Percentiles rank a stretch among this genome's conserved stretches.
Conservation (phyloP, 768 basidiomycete genomes). For the Boletus pseudopeckii region DNA sequence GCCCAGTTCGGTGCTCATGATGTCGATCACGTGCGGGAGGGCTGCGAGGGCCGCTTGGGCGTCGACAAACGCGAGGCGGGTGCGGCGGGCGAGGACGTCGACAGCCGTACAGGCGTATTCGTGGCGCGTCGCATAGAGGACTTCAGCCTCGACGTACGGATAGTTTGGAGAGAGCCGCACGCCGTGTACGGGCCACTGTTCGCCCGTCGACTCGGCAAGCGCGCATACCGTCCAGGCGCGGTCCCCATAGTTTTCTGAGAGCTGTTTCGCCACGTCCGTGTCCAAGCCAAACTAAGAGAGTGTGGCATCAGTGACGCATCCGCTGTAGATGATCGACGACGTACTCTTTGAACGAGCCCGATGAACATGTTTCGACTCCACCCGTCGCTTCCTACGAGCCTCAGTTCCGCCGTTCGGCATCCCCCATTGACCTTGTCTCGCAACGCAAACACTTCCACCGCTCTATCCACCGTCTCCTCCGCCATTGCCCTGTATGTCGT, state of each 20-base stretch:
- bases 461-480: constrained; percentile 87
- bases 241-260: constrained; percentile 93
- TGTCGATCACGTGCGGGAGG: constrained; percentile 83
- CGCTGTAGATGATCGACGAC: constrained; percentile 14
- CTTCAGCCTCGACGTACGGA: constrained; percentile 92
- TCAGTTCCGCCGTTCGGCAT: constrained; percentile 77
- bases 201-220: constrained; percentile 72
- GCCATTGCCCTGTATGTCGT: constrained; percentile 98
- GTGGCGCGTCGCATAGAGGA: constrained; percentile 80
- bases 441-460: constrained; percentile 75
- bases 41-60: constrained; percentile 79
- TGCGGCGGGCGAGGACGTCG: constrained; percentile 90
- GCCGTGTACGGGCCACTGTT: constrained; percentile 85
- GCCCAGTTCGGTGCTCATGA: constrained; percentile 82
- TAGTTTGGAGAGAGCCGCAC: constrained; percentile 66
- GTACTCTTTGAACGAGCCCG: constrained; percentile 83
- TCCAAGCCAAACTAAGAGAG: constrained; percentile 74
- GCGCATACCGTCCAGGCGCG: constrained; percentile 93
- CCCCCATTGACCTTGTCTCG: constrained; percentile 49
- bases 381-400: constrained; percentile 87
- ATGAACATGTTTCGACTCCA: constrained; percentile 98
- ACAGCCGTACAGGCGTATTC: constrained; percentile 93
- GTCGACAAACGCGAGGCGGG: constrained; percentile 93
- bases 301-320: background rate
- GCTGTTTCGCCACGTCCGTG: constrained; percentile 88